Evolutionary conservation across 139 green algal species (phyloP).

Genomic region (Chlamydomonas urium): DNA sequence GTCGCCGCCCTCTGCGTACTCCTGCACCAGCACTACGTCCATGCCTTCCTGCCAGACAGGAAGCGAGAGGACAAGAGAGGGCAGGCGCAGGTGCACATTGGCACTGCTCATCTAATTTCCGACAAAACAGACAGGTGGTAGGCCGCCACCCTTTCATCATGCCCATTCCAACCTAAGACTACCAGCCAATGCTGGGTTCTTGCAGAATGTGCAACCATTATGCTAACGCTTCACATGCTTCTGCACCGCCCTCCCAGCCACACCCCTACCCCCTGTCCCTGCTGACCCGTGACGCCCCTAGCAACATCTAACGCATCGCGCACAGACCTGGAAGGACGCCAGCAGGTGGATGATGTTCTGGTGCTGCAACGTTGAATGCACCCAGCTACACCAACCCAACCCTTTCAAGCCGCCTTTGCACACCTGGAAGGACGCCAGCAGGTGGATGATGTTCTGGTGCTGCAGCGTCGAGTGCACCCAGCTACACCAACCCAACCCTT

Average conservation of each 20-base stretch:
- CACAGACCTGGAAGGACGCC: constrained; percentile 49
- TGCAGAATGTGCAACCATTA: too few relatives aligned
- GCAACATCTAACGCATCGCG: too few relatives aligned
- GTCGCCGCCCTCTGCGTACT: constrained; percentile 59
- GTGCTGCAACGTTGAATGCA: constrained; percentile 54
- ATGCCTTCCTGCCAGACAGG: constrained; percentile 56
- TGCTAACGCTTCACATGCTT: too few relatives aligned
- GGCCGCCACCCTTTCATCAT: too few relatives aligned
- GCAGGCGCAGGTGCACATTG: background rate
- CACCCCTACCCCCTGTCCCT: too few relatives aligned
- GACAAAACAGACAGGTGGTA: background rate
- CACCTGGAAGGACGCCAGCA: constrained; percentile 51
- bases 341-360: constrained; percentile 56
- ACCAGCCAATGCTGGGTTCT: too few relatives aligned
- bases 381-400: background rate
- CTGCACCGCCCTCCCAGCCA: too few relatives aligned
- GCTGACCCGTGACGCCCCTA: too few relatives aligned
- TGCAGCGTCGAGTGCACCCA: constrained; percentile 47
- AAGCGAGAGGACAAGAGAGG: background rate
- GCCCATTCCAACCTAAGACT: too few relatives aligned
- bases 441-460: constrained; percentile 57
- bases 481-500: background rate
- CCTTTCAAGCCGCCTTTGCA: background rate
- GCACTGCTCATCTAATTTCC: background rate
- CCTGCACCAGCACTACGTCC: constrained; percentile 56